Evolutionary conservation across 345 rosid species (phyloP).

Genomic region (Conringia planisiliqua): DNA sequence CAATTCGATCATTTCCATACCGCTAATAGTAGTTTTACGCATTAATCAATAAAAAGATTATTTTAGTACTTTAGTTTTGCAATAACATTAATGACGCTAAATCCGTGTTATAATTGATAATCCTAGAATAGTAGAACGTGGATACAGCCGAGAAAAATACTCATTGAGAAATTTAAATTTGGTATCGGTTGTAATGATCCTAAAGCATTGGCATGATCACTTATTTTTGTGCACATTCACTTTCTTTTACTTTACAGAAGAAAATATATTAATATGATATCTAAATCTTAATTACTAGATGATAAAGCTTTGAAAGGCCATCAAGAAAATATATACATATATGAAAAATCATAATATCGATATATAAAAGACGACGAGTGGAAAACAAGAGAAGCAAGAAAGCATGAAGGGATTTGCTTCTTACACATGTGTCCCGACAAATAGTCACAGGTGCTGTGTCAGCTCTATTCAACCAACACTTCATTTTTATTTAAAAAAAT

Average conservation of each 20-base stretch:
- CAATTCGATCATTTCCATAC: background rate
- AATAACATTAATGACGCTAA: background rate
- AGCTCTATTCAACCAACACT: constrained; percentile 25
- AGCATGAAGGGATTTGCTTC: constrained; percentile 32
- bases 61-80: constrained; percentile 11
- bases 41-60: background rate
- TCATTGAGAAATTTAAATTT: background rate
- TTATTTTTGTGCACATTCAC: background rate
- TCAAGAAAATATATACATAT: background rate
- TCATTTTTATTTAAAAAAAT: background rate
- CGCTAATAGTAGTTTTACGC: background rate
- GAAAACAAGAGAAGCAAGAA: constrained; percentile 23
- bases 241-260: background rate
- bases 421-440: constrained; percentile 41
- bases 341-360: background rate
- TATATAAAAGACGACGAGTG: constrained; percentile 1
- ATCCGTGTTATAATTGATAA: background rate
- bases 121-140: background rate
- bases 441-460: constrained; percentile 38
- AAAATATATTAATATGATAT: background rate
- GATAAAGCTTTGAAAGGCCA: background rate
- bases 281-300: background rate
- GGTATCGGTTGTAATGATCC: background rate
- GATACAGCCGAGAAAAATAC: background rate
- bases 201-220: background rate